These are phyloP conservation scores for Penicillium thymicola DNA, from an alignment of 2,329 filamentous ascomycete species.

Conservation along the genomic window DNA sequence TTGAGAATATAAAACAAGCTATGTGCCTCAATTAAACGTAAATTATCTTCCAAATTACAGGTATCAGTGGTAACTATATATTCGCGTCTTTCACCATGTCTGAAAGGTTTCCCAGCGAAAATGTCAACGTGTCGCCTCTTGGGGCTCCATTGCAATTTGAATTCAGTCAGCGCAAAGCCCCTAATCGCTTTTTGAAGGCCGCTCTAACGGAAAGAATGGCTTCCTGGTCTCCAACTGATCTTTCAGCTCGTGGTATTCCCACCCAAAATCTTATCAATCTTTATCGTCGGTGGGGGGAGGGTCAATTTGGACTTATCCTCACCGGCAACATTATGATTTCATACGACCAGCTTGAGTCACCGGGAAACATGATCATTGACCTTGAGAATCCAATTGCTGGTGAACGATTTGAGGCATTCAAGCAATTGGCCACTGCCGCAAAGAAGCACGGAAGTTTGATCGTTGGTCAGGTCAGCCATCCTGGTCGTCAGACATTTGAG, in stretches of 20 bases:
- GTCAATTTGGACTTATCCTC: constrained; percentile 21
- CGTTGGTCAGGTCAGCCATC: constrained; percentile 24
- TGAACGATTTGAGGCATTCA: constrained; percentile 21
- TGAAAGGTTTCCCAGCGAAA: background rate
- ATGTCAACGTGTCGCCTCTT: constrained; percentile 39
- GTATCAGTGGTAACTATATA: too few relatives aligned
- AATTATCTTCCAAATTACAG: background rate
- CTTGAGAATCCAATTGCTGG: constrained; percentile 18
- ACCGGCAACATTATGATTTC: constrained; percentile 29
- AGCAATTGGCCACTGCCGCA: constrained; percentile 20
- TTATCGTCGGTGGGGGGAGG: constrained; percentile 39
- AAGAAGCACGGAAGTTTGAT: constrained; percentile 24
- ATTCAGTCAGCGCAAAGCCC: constrained; percentile 55
- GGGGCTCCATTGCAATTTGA: constrained; percentile 49
- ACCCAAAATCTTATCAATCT: constrained; percentile 53
- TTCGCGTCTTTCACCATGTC: background rate
- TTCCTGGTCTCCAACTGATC: constrained; percentile 56
- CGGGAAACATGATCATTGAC: constrained; percentile 28
- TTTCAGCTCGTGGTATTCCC: constrained; percentile 54
- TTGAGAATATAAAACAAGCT: background rate
- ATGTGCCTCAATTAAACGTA: background rate
- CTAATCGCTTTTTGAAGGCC: constrained; percentile 65
- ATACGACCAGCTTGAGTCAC: constrained; percentile 26
- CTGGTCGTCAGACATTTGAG: constrained; percentile 23
- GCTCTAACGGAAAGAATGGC: constrained; percentile 65